Evolutionary conservation across 2,329 filamentous ascomycete species (phyloP).

Genomic region (Beauveria scarabaeidicola): DNA sequence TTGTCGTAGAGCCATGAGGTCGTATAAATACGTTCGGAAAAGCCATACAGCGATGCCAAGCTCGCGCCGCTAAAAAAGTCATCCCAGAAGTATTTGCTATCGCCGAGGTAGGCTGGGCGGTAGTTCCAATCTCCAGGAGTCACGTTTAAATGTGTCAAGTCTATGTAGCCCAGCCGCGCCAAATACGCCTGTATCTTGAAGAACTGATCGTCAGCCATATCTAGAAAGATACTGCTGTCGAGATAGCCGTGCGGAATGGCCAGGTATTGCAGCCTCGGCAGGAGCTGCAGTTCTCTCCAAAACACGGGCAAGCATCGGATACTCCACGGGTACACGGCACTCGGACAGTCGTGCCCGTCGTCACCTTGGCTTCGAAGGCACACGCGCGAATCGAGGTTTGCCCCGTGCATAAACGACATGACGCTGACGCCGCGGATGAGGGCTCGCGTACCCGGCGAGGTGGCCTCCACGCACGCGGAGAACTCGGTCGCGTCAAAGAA

Average conservation of each 20-base stretch:
- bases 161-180: not conserved
- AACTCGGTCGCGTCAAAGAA: not conserved
- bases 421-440: not conserved
- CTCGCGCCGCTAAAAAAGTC: not conserved
- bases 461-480: not conserved
- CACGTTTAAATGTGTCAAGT: not conserved
- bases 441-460: not conserved
- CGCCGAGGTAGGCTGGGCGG: fast-evolving
- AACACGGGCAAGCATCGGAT: not conserved
- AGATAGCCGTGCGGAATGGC: not conserved
- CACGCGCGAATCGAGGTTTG: not conserved
- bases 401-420: fast-evolving
- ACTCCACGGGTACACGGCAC: not conserved
- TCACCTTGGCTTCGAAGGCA: not conserved
- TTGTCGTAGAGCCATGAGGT: not conserved
- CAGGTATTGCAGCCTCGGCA: not conserved
- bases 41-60: not conserved
- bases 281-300: not conserved
- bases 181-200: not conserved
- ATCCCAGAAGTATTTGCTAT: not conserved
- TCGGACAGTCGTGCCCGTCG: not conserved
- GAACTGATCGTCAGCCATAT: not conserved
- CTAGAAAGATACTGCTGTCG: not conserved
- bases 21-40: not conserved
- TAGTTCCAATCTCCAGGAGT: too few species aligned